Conservation (phyloP, 23 red algal genomes). For the Cyanidiococcus yangmingshanensis region DNA sequence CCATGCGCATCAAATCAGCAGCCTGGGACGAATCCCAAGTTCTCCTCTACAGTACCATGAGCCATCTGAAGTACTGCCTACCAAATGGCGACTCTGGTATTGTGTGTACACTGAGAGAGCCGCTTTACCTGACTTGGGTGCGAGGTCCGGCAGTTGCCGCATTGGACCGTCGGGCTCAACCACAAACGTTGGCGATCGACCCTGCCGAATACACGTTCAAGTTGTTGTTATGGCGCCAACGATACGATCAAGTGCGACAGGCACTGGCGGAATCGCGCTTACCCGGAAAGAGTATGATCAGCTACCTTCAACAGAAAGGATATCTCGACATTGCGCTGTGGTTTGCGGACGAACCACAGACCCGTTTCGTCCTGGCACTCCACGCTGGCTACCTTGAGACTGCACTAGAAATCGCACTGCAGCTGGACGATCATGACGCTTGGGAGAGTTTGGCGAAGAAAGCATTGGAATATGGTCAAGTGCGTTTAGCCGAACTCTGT, state of each 20-base stretch:
- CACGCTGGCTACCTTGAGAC: constrained; percentile 77
- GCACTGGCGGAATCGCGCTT: constrained; percentile 79
- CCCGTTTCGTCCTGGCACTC: constrained; percentile 86
- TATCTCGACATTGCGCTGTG: constrained; percentile 92
- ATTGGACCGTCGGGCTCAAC: constrained; percentile 71
- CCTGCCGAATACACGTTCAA: constrained; percentile 98
- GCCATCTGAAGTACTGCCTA: constrained; percentile 98
- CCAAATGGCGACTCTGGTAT: constrained; percentile 96
- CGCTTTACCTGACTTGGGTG: constrained; percentile 80
- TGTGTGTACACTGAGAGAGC: constrained; percentile 54
- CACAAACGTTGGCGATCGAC: constrained; percentile 74
- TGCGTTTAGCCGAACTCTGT: constrained; percentile 77
- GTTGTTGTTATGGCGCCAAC: constrained; percentile 69
- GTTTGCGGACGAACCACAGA: constrained; percentile 89
- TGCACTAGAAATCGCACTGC: constrained; percentile 67
- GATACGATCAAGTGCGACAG: constrained; percentile 83
- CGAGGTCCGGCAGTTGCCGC: constrained; percentile 84
- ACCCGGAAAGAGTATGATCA: constrained; percentile 82
- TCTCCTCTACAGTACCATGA: constrained; percentile 88
- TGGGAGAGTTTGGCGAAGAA: constrained; percentile 53
- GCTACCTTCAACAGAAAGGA: constrained; percentile 90
- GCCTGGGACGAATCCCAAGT: constrained; percentile 99
- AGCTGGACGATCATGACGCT: constrained; percentile 54
- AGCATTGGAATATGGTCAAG: constrained; percentile 72
- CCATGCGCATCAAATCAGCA: constrained; percentile 95